phyloP scores from a whole-genome alignment of 495 filamentous ascomycete species.

The Aspergillus cavernicola region DNA sequence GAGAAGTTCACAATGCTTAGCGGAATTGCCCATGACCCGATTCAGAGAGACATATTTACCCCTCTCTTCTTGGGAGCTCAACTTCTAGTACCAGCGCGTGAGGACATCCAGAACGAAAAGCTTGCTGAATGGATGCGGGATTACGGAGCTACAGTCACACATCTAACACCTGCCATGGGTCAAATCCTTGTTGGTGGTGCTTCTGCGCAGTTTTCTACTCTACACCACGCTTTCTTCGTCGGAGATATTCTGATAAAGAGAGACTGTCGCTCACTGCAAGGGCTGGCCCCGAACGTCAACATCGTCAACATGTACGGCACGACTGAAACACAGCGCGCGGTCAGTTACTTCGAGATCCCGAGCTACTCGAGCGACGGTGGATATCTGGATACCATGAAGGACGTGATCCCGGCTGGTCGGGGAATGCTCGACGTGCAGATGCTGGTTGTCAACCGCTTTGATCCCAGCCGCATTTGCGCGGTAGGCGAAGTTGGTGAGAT shows the following conservation, averaged over 20 bases:
- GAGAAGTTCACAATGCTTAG: conserved; percentile 82
- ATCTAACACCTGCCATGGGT: conserved; percentile 92
- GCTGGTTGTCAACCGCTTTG: conserved; percentile 79
- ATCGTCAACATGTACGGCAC: conserved; percentile 94
- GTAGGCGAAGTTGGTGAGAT: conserved; percentile 86
- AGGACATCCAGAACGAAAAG: conserved; percentile 84
- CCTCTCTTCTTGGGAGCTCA: conserved; percentile 85
- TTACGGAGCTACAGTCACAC: conserved; percentile 75
- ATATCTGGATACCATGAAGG: conserved; percentile 66
- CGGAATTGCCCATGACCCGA: conserved; percentile 84
- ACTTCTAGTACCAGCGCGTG: conserved; percentile 74
- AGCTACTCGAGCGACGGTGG: conserved; percentile 61
- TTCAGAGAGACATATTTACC: conserved; percentile 91
- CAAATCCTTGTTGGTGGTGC: conserved; percentile 91
- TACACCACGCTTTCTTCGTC: conserved; percentile 88
- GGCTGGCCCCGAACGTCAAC: conserved; percentile 71
- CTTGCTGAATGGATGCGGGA: conserved; percentile 90
- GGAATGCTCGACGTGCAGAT: conserved; percentile 95
- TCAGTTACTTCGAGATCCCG: conserved; percentile 83
- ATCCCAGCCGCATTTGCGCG: conserved; percentile 66
- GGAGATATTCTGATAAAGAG: conserved; percentile 86
- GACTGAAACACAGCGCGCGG: conserved; percentile 83
- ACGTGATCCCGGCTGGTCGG: conserved; percentile 80
- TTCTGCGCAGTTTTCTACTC: conserved; percentile 66
- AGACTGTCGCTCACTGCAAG: conserved; percentile 76